These are phyloP conservation scores for Rhodotorula taiwanensis DNA, from an alignment of 768 basidiomycete species.

Conservation along the genomic window DNA sequence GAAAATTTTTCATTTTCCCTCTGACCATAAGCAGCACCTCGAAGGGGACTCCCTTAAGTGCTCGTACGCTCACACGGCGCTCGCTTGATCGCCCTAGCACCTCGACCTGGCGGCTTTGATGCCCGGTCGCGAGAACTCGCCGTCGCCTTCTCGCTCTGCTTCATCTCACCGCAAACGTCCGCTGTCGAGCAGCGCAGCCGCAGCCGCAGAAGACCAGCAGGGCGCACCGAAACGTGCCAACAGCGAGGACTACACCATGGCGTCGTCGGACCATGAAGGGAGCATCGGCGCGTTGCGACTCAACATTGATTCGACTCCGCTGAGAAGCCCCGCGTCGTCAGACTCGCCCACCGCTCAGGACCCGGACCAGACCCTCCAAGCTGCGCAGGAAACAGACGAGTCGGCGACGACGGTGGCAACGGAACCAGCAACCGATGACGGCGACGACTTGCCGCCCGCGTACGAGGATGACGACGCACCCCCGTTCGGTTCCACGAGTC, in stretches of 20 bases:
- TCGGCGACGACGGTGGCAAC: too few species aligned
- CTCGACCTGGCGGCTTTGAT: too few species aligned
- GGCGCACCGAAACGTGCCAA: conserved; percentile 43
- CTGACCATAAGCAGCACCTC: too few species aligned
- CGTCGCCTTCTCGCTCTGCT: neutral
- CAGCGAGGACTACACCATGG: conserved; percentile 27
- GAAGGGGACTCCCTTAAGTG: too few species aligned
- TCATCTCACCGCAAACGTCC: conserved; percentile 15
- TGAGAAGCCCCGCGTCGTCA: neutral
- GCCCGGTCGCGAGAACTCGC: neutral
- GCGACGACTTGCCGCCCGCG: conserved; percentile 47
- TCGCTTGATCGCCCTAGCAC: too few species aligned
- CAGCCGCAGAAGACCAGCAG: neutral
- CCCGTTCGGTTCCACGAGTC: conserved; percentile 22
- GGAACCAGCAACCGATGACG: conserved; percentile 43
- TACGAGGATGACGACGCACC: conserved; percentile 32
- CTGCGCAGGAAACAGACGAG: conserved; percentile 44
- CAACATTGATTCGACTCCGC: conserved; percentile 43
- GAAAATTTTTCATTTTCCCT: too few species aligned
- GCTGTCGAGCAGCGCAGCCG: conserved; percentile 7
- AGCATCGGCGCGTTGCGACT: conserved; percentile 57
- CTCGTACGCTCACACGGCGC: too few species aligned
- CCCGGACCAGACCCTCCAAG: conserved; percentile 43
- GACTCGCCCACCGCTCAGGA: neutral
- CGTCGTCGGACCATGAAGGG: conserved; percentile 41